Evolutionary conservation across 192 early-diverging fungal species (phyloP), one percentile per base, ranked within the genome.

Genomic region (Entophlyctis luteolus): DNA sequence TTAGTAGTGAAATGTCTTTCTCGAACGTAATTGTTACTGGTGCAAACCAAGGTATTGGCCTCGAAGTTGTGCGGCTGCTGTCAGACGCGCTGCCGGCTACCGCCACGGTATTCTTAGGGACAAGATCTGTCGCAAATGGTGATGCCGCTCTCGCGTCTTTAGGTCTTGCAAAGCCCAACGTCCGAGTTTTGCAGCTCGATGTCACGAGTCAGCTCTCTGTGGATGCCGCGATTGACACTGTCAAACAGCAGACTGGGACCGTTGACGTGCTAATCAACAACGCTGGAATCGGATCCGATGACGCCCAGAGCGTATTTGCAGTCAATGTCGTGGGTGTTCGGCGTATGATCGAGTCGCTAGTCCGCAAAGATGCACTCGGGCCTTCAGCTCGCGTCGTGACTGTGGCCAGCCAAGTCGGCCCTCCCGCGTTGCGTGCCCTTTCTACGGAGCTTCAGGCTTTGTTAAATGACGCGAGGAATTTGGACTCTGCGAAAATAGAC

Each of bases 31-130:
- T n/a, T 42, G 25, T 52, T n/a, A 52, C 63, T 3, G 63, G 63
- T 48, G 63, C 54, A 22, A 66, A 66, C 63, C 57, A 66, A 60
- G 63, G 63, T 22, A 66, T 66, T 18, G 63, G 63, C 55, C 48
- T 32, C 34, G 50, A 62, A 22, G 63, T 52, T 14, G 63, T 56
- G 49, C 6, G 32, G 27, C 55, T 66, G 8, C 63, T 66, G 6
- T 55, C 63, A 8, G 50, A 62, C n/a, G n/a, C 20, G 22, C 29
- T 33, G 20, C 54, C 63, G 22, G 20, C 14, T 29, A 28, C 50
- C 12, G 25, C 63, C 5, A 8, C 6, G 31, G 36, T 66, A 4
- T 48, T 66, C 12, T 4, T 66, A 3, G 63, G 63, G 10, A 32
- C 56, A 4, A 20, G 63, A 3, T n/a, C n/a, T 29, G 5, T 66